Evolutionary conservation across 352 stramenopile genomes (phyloP).

Genomic region (Ophiocytium majus): DNA sequence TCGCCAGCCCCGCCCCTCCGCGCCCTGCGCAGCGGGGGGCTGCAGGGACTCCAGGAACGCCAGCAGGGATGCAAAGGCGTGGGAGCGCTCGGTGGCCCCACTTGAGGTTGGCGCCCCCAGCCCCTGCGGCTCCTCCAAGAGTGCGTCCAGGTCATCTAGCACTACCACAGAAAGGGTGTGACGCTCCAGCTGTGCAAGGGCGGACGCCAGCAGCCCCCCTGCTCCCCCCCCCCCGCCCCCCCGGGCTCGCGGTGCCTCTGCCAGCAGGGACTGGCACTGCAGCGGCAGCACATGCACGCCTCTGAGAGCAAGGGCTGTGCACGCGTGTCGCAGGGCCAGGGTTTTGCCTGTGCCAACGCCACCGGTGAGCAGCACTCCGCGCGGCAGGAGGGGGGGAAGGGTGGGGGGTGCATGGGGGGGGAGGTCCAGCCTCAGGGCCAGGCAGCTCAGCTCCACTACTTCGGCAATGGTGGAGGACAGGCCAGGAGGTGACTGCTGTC

Average conservation of each 20-base stretch:
- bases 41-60: constrained; percentile 34
- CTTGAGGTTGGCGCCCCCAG: neutral
- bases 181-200: neutral
- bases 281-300: neutral
- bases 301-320: neutral
- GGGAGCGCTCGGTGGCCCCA: neutral
- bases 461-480: neutral
- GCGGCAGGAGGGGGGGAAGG: neutral
- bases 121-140: constrained; percentile 31
- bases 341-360: neutral
- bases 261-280: neutral
- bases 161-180: constrained; percentile 27
- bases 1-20: neutral
- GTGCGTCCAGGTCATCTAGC: constrained; percentile 46
- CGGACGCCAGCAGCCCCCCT: neutral
- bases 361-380: neutral
- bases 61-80: constrained; percentile 10
- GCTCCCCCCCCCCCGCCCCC: neutral
- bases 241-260: neutral
- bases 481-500: neutral
- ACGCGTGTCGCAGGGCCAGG: neutral
- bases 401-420: neutral
- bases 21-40: no score
- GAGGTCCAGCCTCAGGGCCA: neutral
- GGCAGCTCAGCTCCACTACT: neutral